Percentiles rank a stretch among this genome's conserved stretches.
These are phyloP conservation scores for Trichopus zeylanicus DNA, from an alignment of 116 monocot species.

Conservation along the genomic window DNA sequence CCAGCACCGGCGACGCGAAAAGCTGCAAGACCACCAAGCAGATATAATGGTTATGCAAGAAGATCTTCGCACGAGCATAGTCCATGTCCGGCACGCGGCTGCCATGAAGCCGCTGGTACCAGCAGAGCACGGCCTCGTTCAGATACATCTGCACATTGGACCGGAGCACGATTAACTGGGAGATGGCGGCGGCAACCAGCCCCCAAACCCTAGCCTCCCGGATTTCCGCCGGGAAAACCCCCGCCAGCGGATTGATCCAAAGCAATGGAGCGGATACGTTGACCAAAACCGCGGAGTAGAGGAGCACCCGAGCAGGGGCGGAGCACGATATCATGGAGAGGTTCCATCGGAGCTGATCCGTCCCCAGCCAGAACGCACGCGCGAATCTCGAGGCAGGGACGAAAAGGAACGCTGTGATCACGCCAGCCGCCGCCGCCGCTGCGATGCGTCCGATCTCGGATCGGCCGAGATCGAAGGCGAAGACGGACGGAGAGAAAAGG, in stretches of 20 bases:
- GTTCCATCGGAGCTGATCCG: constrained; percentile 72
- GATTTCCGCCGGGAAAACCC: not conserved
- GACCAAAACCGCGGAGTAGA: constrained; percentile 21
- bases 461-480: constrained; percentile 18
- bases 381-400: constrained; percentile 45
- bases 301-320: constrained; percentile 12
- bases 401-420: constrained; percentile 34
- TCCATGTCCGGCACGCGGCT: constrained; percentile 53
- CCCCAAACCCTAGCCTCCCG: constrained; percentile 24
- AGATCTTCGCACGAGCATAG: constrained; percentile 81
- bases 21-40: constrained; percentile 56
- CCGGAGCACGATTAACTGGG: constrained; percentile 44
- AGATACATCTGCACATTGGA: constrained; percentile 63
- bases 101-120: constrained; percentile 83
- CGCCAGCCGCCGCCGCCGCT: constrained; percentile 23
- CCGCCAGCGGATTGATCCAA: constrained; percentile 31
- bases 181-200: constrained; percentile 25
- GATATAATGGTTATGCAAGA: constrained; percentile 67
- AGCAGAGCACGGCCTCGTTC: constrained; percentile 77
- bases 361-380: constrained; percentile 76
- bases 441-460: not conserved
- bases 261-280: constrained; percentile 34
- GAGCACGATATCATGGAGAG: constrained; percentile 49
- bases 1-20: constrained; percentile 52
- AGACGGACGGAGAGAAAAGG: constrained; percentile 22